These are phyloP conservation scores for Emmonsiellopsis sp. DNA, from an alignment of 2,329 filamentous ascomycete species.

Conservation along the genomic window DNA sequence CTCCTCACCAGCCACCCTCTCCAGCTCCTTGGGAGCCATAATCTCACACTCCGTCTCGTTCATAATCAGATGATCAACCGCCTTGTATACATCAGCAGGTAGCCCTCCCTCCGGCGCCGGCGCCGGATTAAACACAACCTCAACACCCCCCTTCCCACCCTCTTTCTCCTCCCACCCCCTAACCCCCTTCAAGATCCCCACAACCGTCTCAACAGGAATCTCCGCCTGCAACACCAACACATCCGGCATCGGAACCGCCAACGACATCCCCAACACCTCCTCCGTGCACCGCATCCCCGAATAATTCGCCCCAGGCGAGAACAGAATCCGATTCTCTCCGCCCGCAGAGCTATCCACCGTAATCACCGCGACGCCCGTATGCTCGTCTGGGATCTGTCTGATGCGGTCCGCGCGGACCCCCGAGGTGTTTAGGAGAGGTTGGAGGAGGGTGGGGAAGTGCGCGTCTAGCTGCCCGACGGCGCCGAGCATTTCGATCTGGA, in stretches of 20 bases:
- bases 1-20: constrained; percentile 16
- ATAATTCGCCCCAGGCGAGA: constrained; percentile 62
- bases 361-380: constrained; percentile 65
- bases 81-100: constrained; percentile 55
- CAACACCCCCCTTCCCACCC: constrained; percentile 36
- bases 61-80: constrained; percentile 69
- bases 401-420: constrained; percentile 55
- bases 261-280: constrained; percentile 28
- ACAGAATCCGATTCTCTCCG: constrained; percentile 64
- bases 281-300: constrained; percentile 31
- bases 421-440: constrained; percentile 47
- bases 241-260: constrained; percentile 41
- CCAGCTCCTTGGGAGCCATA: constrained; percentile 46
- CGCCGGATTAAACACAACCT: constrained; percentile 77
- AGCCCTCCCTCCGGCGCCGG: constrained; percentile 67
- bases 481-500: constrained; percentile 60
- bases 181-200: constrained; percentile 45
- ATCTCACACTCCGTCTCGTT: constrained; percentile 85
- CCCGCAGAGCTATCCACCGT: constrained; percentile 63
- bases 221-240: constrained; percentile 71
- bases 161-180: constrained; percentile 21
- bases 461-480: constrained; percentile 56
- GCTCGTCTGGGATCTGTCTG: constrained; percentile 32
- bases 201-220: constrained; percentile 57
- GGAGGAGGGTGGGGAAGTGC: constrained; percentile 53